Conservation (phyloP, 345 rosid genomes). For the Bruguiera gymnorhiza region DNA sequence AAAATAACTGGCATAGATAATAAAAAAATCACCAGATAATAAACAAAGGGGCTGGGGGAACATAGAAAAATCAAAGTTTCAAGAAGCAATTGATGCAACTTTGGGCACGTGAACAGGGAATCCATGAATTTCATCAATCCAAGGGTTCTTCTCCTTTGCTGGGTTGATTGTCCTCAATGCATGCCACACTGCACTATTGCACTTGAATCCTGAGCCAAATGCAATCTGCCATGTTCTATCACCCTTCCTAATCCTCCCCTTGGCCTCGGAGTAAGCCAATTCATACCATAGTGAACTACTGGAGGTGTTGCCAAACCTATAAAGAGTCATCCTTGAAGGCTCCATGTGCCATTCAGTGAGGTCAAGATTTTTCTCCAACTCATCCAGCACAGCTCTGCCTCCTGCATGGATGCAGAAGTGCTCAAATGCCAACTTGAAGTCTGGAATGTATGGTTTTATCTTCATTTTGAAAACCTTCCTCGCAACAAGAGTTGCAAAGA, state of each 20-base stretch:
- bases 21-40: background rate
- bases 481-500: slow-evolving; percentile 59
- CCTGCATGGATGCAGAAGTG: slow-evolving; percentile 90
- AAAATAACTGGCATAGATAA: background rate
- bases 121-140: slow-evolving; percentile 74
- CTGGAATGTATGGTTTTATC: slow-evolving; percentile 71
- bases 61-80: background rate
- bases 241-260: slow-evolving; percentile 77
- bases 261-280: slow-evolving; percentile 77
- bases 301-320: slow-evolving; percentile 86
- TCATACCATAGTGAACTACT: slow-evolving; percentile 94
- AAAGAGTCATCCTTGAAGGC: slow-evolving; percentile 86
- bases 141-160: slow-evolving; percentile 65
- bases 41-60: background rate
- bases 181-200: slow-evolving; percentile 89
- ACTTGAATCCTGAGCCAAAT: slow-evolving; percentile 93
- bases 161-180: slow-evolving; percentile 75
- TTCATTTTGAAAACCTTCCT: slow-evolving; percentile 64
- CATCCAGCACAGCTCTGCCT: slow-evolving; percentile 87
- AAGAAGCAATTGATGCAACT: slow-evolving; percentile 8
- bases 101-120: slow-evolving; percentile 67
- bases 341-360: slow-evolving; percentile 86
- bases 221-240: slow-evolving; percentile 93
- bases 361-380: slow-evolving; percentile 77
- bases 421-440: slow-evolving; percentile 83